These are phyloP conservation scores for Monosporozyma unispora DNA, from an alignment of 805 yeast genomes.

Conservation along the genomic window DNA sequence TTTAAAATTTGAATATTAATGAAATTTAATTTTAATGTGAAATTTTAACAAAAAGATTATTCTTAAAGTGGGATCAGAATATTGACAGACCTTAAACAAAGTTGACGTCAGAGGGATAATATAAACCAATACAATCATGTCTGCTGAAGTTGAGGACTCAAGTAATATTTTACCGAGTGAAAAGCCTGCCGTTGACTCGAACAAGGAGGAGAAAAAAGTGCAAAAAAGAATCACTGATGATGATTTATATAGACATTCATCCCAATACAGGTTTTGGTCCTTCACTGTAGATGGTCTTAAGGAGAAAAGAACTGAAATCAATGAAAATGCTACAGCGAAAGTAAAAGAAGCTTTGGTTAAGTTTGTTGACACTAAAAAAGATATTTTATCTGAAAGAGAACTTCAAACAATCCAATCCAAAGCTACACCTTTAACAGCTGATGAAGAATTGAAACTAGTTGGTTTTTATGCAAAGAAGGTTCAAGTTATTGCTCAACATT, in stretches of 20 bases:
- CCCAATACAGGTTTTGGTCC: conserved; percentile 84
- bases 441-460: conserved; percentile 65
- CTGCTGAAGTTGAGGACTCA: not conserved
- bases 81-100: not conserved
- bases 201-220: not conserved
- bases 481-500: conserved; percentile 57
- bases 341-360: conserved; percentile 30
- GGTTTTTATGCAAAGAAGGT: conserved; percentile 66
- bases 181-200: not conserved
- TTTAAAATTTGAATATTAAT: not conserved
- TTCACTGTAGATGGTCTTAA: conserved; percentile 52
- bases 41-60: not conserved
- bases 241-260: conserved; percentile 78
- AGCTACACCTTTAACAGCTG: conserved; percentile 42
- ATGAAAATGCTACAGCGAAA: conserved; percentile 41
- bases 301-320: conserved; percentile 39
- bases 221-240: conserved; percentile 53
- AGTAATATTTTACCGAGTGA: not conserved
- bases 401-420: conserved; percentile 21
- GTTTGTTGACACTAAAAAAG: conserved; percentile 20
- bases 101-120: not conserved
- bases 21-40: not conserved
- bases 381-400: conserved; percentile 27
- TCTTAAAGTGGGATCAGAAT: not conserved
- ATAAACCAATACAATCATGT: not conserved